Conservation (phyloP, 1,139 yeast genomes). For the Suhomyces bolitotheri region DNA sequence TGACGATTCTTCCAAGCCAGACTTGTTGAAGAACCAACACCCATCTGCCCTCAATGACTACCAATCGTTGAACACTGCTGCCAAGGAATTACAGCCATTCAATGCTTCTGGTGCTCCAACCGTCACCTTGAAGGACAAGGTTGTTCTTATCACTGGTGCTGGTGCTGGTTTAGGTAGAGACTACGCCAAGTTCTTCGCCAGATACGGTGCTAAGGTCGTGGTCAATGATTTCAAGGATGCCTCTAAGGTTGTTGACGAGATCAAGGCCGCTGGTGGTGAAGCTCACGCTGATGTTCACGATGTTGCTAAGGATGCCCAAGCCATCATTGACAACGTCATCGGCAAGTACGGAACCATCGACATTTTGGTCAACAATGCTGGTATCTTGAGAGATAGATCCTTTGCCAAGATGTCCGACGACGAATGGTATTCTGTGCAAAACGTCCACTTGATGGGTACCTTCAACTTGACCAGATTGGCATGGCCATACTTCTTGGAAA, state of each 20-base stretch:
- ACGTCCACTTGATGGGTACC: constrained; percentile 83
- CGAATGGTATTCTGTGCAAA: constrained; percentile 81
- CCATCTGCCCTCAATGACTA: constrained; percentile 68
- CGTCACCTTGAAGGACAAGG: constrained; percentile 72
- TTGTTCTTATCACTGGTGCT: constrained; percentile 92
- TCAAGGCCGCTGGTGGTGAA: constrained; percentile 70
- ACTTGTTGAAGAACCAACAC: constrained; percentile 56
- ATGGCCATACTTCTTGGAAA: constrained; percentile 84
- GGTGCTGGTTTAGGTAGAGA: constrained; percentile 95
- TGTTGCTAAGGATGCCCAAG: constrained; percentile 75
- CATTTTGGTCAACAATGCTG: constrained; percentile 88
- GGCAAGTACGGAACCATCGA: constrained; percentile 82
- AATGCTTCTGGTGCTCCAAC: constrained; percentile 53
- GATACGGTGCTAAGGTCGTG: constrained; percentile 92
- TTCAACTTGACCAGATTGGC: constrained; percentile 84
- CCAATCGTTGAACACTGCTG: constrained; percentile 51
- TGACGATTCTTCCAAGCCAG: constrained; percentile 53
- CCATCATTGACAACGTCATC: constrained; percentile 77
- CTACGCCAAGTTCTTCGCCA: constrained; percentile 82
- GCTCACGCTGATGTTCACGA: constrained; percentile 86
- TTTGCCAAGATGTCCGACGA: constrained; percentile 80
- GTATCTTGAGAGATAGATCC: constrained; percentile 88
- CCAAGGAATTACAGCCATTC: constrained; percentile 54
- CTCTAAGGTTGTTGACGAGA: constrained; percentile 71
- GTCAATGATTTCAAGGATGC: constrained; percentile 90